Base-by-base conservation (phyloP, 2,329 filamentous ascomycete genomes). In the Helminthosporium solani region DNA sequence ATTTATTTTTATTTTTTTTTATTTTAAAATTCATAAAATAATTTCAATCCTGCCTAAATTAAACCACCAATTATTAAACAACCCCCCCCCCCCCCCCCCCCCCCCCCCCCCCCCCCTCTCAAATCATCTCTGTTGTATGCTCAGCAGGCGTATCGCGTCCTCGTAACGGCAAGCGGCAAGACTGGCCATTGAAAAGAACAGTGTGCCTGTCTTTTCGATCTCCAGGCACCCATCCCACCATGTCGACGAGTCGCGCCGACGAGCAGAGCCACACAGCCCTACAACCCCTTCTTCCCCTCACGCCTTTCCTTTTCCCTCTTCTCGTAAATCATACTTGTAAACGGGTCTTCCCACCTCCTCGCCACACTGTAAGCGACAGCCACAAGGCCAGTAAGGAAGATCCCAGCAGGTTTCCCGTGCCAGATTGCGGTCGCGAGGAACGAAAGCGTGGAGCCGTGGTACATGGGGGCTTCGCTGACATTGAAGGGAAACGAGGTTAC, bases 401-500 rank as follows among this genome's bases (percentile, higher is more conserved):
- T 58, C 1, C 94, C 94, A 1, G 92, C 94, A 0, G 90, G 90
- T 74, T 90, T 94, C 44, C 88, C 90, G 63, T 85, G 90, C 68
- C 89, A 83, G 47, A 99, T 73, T 4, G 92, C 89, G 2, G 87
- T 88, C 19, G 89, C 94, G 46, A 97, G 74, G 74, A 99, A 99
- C 74, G 87, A 92, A 80, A 95, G 79, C 19, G 92, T 94, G 52
- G 86, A 90, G 47, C 94, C 94, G 75, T 90, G 88, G 78, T 99
- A 99, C 94, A 99, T 99, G 52, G 94, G 94, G 42, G 90, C 87
- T 56, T 84, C 82, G 44, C 86, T 91, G 50, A 97, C 80, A 72
- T 88, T 97, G 80, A 99, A 99, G 2, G 94, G 94, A 69, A 99
- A 99, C 12, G 88, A 87, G 11, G 90, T 95, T 42, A 99, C 91